Evolutionary conservation across 805 yeast genomes (phyloP), one percentile per base, ranked within the genome.

Genomic region (Candida corydali): DNA sequence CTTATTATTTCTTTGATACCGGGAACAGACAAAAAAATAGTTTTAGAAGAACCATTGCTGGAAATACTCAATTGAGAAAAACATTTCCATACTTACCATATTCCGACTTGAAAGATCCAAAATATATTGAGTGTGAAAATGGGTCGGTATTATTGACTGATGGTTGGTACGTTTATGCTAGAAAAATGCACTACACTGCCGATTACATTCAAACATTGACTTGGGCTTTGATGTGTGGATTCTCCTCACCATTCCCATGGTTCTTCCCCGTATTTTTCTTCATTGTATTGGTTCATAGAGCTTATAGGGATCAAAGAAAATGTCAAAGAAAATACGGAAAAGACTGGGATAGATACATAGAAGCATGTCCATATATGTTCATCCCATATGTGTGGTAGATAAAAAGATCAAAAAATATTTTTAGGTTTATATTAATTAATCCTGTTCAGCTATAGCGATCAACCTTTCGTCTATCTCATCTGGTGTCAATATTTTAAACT

Each of bases 381-480:
- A 85, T 93, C 57, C 98, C 98, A 29, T 86, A 79, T 49, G 80
- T 89, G 29, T 83, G 73, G 54, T 87, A 69, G 54, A 33, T 8
- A 23, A 22, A 18, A 11, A n/a, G 9, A 16, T 9, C 12, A 31
- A 20, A 20, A 24, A 24, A 24, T 11, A 24, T 11, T 5, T 11
- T 24, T 24, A 9, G 7, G 11, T 28, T 4, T 25, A 24, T 35
- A 26, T 26, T 25, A 11, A 4, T 14, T 36, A 89, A 68, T 93
- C 98, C 68, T 86, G 91, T 68, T 93, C 98, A 35, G 98, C 98
- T 58, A 93, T 88, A 17, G 96, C 77, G 22, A 88, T 85, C 56
- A 93, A 73, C 55, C 98, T 75, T 66, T 87, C 96, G 61, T 93
- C 98, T 47, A 93, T 89, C 63, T 93, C 94, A 26, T 88, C 96